Base-by-base conservation (phyloP, 2,329 filamentous ascomycete genomes). In the Aspergillus carbonarius region DNA sequence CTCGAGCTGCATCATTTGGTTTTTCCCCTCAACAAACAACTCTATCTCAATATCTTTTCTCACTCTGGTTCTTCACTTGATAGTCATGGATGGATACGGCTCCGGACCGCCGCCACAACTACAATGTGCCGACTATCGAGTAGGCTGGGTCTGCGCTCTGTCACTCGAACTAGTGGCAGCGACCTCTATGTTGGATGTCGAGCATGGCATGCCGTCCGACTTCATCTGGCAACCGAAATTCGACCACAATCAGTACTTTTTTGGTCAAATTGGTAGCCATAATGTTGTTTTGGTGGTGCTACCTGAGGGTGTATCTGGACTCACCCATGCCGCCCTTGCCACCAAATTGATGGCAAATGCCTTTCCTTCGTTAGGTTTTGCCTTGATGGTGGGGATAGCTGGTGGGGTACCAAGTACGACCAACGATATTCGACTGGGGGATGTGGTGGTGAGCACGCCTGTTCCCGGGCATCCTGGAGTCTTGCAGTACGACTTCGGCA, bases 121-220 rank as follows among this genome's bases (percentile, higher is more conserved):
- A 3, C 39, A 13, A 10, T 42, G 39, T 18, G 25, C 25, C 25
- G 32, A 62, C 10, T 76, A 74, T 57, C 70, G 66, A 1, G 62
- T 74, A 23, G 72, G 65, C 42, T 74, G 69, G 66, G 65, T 75
- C 20, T 74, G 71, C 58, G 70, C 72, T 15, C 49, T 74, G 8
- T 55, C 61, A 3, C 54, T 68, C 8, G 71, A 74, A 49, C 59
- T 70, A 59, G 65, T 63, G 2, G 71, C 71, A 9, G 70, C 68
- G 6, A 59, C 51, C 4, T 58, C 56, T 6, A 69, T 72, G 68
- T 59, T 75, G 1, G 72, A 75, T 55, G 61, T 70, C 7, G 46
- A 56, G 8, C 71, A 74, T 51, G 51, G 25, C 9, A 5, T 3
- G 2, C 34, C 53, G 15, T n/a, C 44, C 10, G 54, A 63, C 5